Evolutionary conservation across 768 basidiomycete genomes (phyloP), one percentile per base, ranked within the genome.

Genomic region (Austroboletus festivus): DNA sequence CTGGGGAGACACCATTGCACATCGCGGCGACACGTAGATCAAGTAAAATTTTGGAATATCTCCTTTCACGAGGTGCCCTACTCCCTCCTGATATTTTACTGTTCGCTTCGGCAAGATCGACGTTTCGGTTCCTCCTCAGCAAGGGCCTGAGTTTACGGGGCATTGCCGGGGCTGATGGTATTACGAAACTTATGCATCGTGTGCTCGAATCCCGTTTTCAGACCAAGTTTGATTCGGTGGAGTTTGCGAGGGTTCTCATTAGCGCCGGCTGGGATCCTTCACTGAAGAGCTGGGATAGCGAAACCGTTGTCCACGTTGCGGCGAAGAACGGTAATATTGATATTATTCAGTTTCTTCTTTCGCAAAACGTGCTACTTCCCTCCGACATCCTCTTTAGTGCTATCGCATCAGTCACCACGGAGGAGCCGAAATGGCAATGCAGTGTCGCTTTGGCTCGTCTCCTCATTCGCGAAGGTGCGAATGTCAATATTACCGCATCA

Each of bases 391-490:
- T 47, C 18, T 20, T 47, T 5, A 2, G 6, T 21, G 18, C n/a
- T n/a, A n/a, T n/a, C n/a, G n/a, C n/a, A n/a, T n/a, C 22, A 19
- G 23, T 24, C 11, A 11, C 15, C 13, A 3, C 18, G n/a, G 1
- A 18, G 16, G 1, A 6, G n/a, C n/a, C 28, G 13, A 33, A 33
- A 11, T 28, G 26, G 31, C 9, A 13, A 33, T 4, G n/a, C 15
- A 3, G 1, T 8, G 13, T 18, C 8, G 7, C 9, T 33, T 33
- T 41, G 24, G 20, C 7, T 0, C 22, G 46, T 12, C 28, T 47
- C 31, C 41, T 47, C 4, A 24, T 47, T 34, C 22, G 23, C n/a
- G 46, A 47, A n/a, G 41, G 46, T 9, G 42, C 42, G n/a, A 44
- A 18, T 1, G 7, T 37, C 10, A 11, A 45, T 5, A 15, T 7